Evolutionary conservation across 2,329 filamentous ascomycete genomes (phyloP), one percentile per base, ranked within the genome.

Genomic region (Colletotrichum viniferum): DNA sequence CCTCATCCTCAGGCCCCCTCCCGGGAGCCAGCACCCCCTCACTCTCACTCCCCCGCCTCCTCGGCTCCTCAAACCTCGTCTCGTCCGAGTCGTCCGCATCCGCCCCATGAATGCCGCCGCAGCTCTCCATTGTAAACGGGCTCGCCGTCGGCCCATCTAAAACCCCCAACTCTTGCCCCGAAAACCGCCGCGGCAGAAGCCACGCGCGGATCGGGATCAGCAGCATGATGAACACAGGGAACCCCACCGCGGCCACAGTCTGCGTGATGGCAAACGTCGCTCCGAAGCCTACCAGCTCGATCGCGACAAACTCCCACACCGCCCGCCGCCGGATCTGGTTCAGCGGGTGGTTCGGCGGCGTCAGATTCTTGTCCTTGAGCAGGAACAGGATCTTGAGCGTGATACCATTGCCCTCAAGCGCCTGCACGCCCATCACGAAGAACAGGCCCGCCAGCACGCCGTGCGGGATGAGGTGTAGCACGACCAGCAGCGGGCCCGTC

Each of bases 251-350:
- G 4, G 94, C 94, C 65, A 96, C 93, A 0, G 94, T 96, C 85
- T 96, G 93, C 0, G 94, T 96, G 79, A 96, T 94, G 74, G 94
- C 94, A 82, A 96, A 96, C 0, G 94, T 96, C 26, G 92, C 94
- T 4, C 88, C 94, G 79, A 96, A 96, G 0, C 91, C 94, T 58
- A 93, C 28, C 5, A 96, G 84, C 83, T 96, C 92, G 38, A 95
- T 83, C 9, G 84, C 85, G 7, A 95, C 92, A 80, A 96, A 96
- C 5, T 85, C 84, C 93, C 94, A 96, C 76, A 96, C 86, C n/a
- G 92, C 91, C 16, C 80, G 79, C 48, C 91, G 90, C n/a, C 93
- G 90, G n/a, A 95, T 85, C n/a, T 86, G 84, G 63, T 87, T 87
- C 3, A 96, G 87, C 0, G 93, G 93, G 77, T 93, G 89, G 1